Percentiles rank a stretch among this genome's conserved stretches.
These are phyloP conservation scores for Pichia exigua DNA, from an alignment of 805 yeast species.

Conservation along the genomic window DNA sequence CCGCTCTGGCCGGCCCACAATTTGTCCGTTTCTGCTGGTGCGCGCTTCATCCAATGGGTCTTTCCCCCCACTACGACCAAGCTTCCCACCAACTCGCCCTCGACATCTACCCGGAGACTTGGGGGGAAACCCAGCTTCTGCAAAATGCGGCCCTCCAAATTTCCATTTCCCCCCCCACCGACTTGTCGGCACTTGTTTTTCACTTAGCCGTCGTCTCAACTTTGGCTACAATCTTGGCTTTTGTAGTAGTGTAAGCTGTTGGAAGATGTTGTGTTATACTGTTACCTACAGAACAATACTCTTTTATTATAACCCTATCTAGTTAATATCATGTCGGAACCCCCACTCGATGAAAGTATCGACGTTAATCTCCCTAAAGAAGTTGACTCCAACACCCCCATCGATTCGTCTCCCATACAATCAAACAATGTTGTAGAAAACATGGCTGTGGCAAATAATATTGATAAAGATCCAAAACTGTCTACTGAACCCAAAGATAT, in stretches of 20 bases:
- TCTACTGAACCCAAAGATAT: neutral
- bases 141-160: neutral
- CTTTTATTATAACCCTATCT: neutral
- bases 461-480: neutral
- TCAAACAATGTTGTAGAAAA: neutral
- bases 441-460: slow-evolving; percentile 1
- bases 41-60: neutral
- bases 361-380: neutral
- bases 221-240: neutral
- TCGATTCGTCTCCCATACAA: neutral
- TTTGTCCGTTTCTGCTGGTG: neutral
- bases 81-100: neutral
- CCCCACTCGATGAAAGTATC: neutral
- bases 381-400: neutral
- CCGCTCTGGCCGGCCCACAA: neutral
- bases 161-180: neutral
- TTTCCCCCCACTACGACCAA: neutral
- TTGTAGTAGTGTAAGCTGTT: neutral
- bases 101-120: neutral
- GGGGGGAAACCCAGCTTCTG: neutral
- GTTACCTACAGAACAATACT: no score
- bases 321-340: neutral
- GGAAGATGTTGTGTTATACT: no score
- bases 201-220: neutral
- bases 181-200: neutral